phyloP scores from a whole-genome alignment of 345 rosid genomes.

The Capsella bursapastoris region DNA sequence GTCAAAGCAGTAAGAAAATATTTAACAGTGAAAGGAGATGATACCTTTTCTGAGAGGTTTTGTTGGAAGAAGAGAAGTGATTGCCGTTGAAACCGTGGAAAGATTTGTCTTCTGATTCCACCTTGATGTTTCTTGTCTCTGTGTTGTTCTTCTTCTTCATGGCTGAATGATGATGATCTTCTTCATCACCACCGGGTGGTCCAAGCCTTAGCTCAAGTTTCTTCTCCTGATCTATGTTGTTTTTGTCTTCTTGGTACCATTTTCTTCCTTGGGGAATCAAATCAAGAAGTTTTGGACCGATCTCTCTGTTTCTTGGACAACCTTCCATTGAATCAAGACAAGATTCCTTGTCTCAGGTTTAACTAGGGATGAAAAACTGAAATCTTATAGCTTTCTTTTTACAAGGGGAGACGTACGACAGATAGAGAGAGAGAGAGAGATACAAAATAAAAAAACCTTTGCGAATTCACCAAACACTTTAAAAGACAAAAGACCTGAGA shows the following conservation, averaged over 20 bases:
- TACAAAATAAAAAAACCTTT: neutral
- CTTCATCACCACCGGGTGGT: conserved; percentile 73
- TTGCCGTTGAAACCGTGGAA: conserved; percentile 50
- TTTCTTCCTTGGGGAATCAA: conserved; percentile 63
- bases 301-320: conserved; percentile 53
- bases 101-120: conserved; percentile 50
- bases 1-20: conserved; percentile 33
- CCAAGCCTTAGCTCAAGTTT: conserved; percentile 96
- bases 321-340: conserved; percentile 51
- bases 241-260: conserved; percentile 45
- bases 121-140: conserved; percentile 38
- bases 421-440: conserved; percentile 14
- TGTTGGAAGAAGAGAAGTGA: conserved; percentile 46
- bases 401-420: conserved; percentile 26
- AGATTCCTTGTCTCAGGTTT: conserved; percentile 7
- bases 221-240: conserved; percentile 61
- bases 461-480: conserved; percentile 35
- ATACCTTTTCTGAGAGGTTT: conserved; percentile 47
- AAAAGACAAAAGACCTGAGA: conserved; percentile 13
- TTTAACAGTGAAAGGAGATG: conserved; percentile 49
- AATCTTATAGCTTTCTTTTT: neutral
- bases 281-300: conserved; percentile 65
- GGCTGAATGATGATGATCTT: conserved; percentile 57
- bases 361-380: neutral
- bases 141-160: conserved; percentile 20